Evolutionary conservation across 2,329 filamentous ascomycete genomes (phyloP).

Genomic region (Trichoderma aggressivum): DNA sequence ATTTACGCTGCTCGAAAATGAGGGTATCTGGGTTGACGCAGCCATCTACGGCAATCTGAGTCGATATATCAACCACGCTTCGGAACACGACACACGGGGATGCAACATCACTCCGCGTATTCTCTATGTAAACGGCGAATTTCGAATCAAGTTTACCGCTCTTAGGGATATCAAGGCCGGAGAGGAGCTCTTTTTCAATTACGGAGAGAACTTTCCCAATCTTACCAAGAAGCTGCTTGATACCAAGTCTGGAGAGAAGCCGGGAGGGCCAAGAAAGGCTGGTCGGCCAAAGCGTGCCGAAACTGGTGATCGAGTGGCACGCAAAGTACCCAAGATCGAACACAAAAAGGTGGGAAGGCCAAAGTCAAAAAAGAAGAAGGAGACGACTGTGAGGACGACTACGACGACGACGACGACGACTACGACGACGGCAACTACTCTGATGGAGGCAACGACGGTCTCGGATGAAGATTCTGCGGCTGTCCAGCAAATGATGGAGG

Average conservation of each 20-base stretch:
- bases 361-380: constrained; percentile 17
- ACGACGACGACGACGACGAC: constrained; percentile 20
- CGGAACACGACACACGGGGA: constrained; percentile 46
- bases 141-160: constrained; percentile 72
- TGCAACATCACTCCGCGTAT: constrained; percentile 64
- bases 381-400: not conserved
- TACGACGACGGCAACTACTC: not conserved
- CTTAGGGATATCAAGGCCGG: constrained; percentile 63
- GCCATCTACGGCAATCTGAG: constrained; percentile 76
- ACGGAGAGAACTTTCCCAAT: constrained; percentile 67
- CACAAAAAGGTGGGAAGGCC: constrained; percentile 26
- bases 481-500: not conserved
- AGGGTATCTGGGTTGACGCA: constrained; percentile 68
- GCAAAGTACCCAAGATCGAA: constrained; percentile 25
- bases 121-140: constrained; percentile 70
- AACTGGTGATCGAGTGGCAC: constrained; percentile 23
- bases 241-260: constrained; percentile 35
- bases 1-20: constrained; percentile 57
- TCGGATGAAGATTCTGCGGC: constrained; percentile 12
- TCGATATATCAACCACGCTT: constrained; percentile 79
- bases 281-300: constrained; percentile 22
- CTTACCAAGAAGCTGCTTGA: constrained; percentile 46
- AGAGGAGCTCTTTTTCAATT: constrained; percentile 79
- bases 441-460: not conserved
- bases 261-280: constrained; percentile 26